Conservation (phyloP, 2,329 filamentous ascomycete genomes). For the Pseudogymnoascus sp. region DNA sequence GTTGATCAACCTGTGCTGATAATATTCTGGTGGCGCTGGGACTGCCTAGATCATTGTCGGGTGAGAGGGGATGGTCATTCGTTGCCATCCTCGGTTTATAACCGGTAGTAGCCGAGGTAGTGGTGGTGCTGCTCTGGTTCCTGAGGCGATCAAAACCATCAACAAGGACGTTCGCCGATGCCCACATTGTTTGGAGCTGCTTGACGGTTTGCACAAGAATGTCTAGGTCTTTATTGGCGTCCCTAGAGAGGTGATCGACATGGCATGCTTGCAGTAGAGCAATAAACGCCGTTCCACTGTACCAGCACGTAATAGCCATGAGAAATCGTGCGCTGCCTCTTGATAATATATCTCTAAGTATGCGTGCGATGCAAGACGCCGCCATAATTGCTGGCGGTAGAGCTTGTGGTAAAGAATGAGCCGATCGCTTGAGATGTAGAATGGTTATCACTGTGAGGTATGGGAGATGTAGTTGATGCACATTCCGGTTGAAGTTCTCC, state of each 20-base stretch:
- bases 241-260: constrained; percentile 25
- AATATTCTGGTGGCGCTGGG: neutral
- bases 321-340: constrained; percentile 33
- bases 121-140: constrained; percentile 11
- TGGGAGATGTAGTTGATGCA: constrained; percentile 35
- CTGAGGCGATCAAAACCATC: constrained; percentile 27
- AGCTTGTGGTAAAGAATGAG: constrained; percentile 30
- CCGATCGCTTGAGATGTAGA: constrained; percentile 30
- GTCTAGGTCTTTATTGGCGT: constrained; percentile 29
- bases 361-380: constrained; percentile 32
- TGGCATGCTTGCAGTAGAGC: constrained; percentile 32
- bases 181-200: constrained; percentile 31
- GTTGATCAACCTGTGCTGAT: constrained; percentile 13
- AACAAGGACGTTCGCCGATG: constrained; percentile 29
- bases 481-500: constrained; percentile 31
- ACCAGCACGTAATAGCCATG: constrained; percentile 37
- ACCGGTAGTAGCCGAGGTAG: neutral
- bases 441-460: constrained; percentile 36
- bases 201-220: constrained; percentile 27
- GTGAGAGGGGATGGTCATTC: neutral
- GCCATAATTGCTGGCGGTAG: constrained; percentile 31
- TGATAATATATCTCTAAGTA: constrained; percentile 32
- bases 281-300: constrained; percentile 34
- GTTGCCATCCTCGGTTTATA: neutral
- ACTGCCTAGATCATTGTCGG: neutral